Conservation (phyloP, 202 grass and related monocot species). For the Brachypodium distachyon region DNA sequence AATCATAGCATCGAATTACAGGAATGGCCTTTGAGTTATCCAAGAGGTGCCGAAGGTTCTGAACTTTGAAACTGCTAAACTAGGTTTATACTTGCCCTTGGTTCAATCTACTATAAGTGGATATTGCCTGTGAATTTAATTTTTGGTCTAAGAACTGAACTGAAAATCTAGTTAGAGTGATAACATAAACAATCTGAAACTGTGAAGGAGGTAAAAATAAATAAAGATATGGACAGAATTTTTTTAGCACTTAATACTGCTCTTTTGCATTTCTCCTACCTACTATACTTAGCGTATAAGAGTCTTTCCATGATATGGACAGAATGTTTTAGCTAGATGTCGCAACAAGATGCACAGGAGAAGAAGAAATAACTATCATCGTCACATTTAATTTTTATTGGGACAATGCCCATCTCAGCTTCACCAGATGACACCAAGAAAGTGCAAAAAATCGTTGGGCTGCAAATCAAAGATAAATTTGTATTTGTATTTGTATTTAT, state of each 20-base stretch:
- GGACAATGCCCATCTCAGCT: background rate
- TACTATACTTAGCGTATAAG: background rate
- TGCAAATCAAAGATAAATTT: background rate
- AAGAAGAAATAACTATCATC: slow-evolving; percentile 5
- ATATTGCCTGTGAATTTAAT: background rate
- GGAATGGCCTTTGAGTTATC: background rate
- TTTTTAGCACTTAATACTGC: background rate
- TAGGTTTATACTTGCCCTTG: background rate
- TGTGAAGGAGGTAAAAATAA: background rate
- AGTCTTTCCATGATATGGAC: background rate
- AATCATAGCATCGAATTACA: background rate
- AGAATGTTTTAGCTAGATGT: background rate
- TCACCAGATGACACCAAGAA: background rate
- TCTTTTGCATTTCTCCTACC: background rate
- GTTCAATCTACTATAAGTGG: background rate
- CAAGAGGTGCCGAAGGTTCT: background rate
- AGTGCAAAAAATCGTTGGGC: background rate
- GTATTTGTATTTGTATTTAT: background rate
- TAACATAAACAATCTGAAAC: background rate
- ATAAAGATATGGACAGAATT: background rate
- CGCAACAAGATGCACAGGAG: background rate
- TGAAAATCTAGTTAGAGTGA: background rate
- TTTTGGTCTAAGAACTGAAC: background rate
- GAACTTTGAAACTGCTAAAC: slow-evolving; percentile 14
- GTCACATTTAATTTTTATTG: background rate